Percentiles rank a stretch among this genome's conserved stretches.
Evolutionary conservation across 2,329 filamentous ascomycete genomes (phyloP).

Genomic region (Didymella exigua): DNA sequence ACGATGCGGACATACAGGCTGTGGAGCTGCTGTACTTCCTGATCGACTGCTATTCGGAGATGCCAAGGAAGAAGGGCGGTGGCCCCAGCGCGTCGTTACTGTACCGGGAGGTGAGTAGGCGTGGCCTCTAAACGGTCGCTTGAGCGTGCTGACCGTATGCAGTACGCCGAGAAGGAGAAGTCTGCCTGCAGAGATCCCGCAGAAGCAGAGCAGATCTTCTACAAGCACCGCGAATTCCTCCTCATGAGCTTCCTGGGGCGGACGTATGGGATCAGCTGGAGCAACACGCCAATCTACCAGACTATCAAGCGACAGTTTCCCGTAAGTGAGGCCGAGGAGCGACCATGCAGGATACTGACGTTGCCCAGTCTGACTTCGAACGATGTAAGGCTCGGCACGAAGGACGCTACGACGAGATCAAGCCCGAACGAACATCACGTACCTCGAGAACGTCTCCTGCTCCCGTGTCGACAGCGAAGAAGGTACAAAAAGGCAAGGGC

Average conservation of each 20-base stretch:
- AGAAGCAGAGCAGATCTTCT: conserved; percentile 38
- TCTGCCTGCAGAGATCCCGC: conserved; percentile 32
- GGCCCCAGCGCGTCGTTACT: conserved; percentile 47
- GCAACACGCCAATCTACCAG: conserved; percentile 50
- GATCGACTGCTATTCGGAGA: conserved; percentile 59
- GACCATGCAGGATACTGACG: conserved; percentile 11
- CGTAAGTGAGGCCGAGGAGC: conserved; percentile 20
- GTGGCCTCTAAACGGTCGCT: not conserved
- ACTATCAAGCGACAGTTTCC: conserved; percentile 49
- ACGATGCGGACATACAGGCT: conserved; percentile 66
- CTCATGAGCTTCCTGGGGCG: conserved; percentile 53
- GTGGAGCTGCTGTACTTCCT: conserved; percentile 69
- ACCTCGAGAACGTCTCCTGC: conserved; percentile 18
- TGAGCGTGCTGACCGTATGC: conserved; percentile 11
- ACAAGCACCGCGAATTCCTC: conserved; percentile 51
- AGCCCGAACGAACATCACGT: conserved; percentile 17
- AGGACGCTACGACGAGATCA: conserved; percentile 31
- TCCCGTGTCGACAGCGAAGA: conserved; percentile 6
- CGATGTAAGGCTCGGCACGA: conserved; percentile 38
- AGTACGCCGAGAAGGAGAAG: conserved; percentile 47
- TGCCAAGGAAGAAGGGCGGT: conserved; percentile 49
- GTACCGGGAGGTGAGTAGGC: conserved; percentile 46
- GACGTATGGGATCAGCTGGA: conserved; percentile 54
- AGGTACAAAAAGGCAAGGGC: conserved; percentile 1
- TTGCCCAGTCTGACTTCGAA: conserved; percentile 38